Percentiles rank a stretch among this genome's conserved stretches.
phyloP scores from a whole-genome alignment of 1,284 basidiomycete genomes.

The Puccinia horiana region DNA sequence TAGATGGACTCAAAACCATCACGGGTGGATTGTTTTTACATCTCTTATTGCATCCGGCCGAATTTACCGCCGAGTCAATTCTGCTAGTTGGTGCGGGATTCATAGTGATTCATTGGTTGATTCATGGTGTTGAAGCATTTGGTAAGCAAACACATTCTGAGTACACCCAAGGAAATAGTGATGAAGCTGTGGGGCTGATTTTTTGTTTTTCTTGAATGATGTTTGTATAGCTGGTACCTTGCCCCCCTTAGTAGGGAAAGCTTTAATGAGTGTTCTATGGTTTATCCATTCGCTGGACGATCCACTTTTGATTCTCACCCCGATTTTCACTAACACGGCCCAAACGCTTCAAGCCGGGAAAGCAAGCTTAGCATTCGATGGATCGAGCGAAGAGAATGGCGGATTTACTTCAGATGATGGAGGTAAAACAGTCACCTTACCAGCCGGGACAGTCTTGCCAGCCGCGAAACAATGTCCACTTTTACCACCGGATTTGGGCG shows the following conservation, averaged over 20 bases:
- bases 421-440: conserved; percentile 25
- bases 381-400: conserved; percentile 26
- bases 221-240: conserved; percentile 30
- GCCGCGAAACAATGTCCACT: conserved; percentile 31
- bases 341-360: conserved; percentile 41
- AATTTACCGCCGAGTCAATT: conserved; percentile 45
- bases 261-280: conserved; percentile 29
- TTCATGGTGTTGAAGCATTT: conserved; percentile 41
- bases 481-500: conserved; percentile 28
- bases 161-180: background rate
- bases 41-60: conserved; percentile 30
- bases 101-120: conserved; percentile 40
- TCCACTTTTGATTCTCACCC: conserved; percentile 49
- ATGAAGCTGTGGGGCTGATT: background rate
- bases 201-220: background rate
- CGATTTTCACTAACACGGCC: conserved; percentile 47
- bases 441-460: conserved; percentile 16
- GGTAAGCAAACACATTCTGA: conserved; percentile 7
- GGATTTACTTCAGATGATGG: conserved; percentile 48
- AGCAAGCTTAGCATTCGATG: background rate
- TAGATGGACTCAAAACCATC: conserved; percentile 45
- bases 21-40: conserved; percentile 44
- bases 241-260: conserved; percentile 28
- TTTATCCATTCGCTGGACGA: conserved; percentile 48
- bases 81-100: conserved; percentile 45